Conservation (phyloP, 805 yeast species). For the Candida berthetii region DNA sequence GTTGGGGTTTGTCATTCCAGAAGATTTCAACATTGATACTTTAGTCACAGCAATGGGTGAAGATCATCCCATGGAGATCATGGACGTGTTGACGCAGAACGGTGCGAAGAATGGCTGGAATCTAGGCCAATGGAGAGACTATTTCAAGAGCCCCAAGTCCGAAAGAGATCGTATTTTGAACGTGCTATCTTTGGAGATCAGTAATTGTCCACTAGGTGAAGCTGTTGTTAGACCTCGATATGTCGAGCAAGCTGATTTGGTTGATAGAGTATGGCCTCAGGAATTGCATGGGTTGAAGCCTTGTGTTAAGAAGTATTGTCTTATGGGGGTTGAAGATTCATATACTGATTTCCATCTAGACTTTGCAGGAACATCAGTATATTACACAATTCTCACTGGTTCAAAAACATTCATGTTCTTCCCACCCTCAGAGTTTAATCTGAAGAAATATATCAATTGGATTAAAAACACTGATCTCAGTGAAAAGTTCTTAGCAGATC, state of each 20-base stretch:
- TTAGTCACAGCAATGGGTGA: conserved; percentile 57
- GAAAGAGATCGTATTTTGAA: conserved; percentile 65
- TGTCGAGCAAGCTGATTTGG: conserved; percentile 64
- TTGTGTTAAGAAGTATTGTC: conserved; percentile 67
- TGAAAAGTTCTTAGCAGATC: conserved; percentile 56
- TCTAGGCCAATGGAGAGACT: conserved; percentile 67
- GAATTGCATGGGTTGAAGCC: conserved; percentile 30
- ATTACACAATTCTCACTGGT: conserved; percentile 78
- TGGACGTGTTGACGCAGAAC: conserved; percentile 85
- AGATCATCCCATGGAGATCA: conserved; percentile 65
- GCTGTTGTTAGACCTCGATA: conserved; percentile 55
- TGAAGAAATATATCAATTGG: conserved; percentile 65
- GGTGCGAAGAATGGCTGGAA: conserved; percentile 51
- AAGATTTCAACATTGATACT: conserved; percentile 44
- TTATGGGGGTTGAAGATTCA: conserved; percentile 78
- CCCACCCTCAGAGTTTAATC: conserved; percentile 68
- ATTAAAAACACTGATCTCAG: conserved; percentile 56
- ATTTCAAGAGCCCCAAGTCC: conserved; percentile 40
- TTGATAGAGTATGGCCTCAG: conserved; percentile 57
- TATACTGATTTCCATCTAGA: conserved; percentile 90
- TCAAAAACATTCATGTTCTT: conserved; percentile 66
- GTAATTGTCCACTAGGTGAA: conserved; percentile 41
- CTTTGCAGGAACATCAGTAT: conserved; percentile 90
- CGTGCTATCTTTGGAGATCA: conserved; percentile 77
- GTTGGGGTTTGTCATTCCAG: conserved; percentile 52